These are phyloP conservation scores for Cryphonectria nitschkei DNA, from an alignment of 2,329 filamentous ascomycete species.

Conservation along the genomic window DNA sequence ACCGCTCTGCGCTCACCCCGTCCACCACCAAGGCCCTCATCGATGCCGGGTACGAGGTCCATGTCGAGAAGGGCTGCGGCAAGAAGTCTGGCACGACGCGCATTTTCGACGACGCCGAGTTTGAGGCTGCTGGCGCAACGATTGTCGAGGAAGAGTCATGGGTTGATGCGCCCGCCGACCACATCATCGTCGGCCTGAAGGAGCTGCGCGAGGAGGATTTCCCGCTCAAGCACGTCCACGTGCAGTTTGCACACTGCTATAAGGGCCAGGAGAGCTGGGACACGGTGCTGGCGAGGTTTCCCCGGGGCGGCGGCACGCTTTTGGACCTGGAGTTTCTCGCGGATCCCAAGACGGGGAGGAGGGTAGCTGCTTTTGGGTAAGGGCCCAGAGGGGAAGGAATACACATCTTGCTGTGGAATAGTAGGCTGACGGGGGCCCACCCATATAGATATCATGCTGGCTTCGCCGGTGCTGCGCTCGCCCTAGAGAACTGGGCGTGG, in stretches of 20 bases:
- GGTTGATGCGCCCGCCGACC: slow-evolving; percentile 67
- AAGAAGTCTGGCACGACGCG: slow-evolving; percentile 56
- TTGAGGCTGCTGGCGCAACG: slow-evolving; percentile 63
- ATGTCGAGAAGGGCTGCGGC: slow-evolving; percentile 58
- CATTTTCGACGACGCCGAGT: slow-evolving; percentile 67
- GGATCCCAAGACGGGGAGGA: slow-evolving; percentile 66
- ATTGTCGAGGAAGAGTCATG: slow-evolving; percentile 70
- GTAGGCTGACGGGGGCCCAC: neutral
- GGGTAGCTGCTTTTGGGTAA: slow-evolving; percentile 74
- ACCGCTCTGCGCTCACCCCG: slow-evolving; percentile 52
- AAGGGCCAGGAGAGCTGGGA: slow-evolving; percentile 81
- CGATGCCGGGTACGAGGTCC: slow-evolving; percentile 70
- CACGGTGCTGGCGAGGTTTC: slow-evolving; percentile 76
- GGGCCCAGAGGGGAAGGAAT: neutral
- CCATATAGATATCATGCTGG: slow-evolving; percentile 26
- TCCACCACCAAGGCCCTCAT: slow-evolving; percentile 57
- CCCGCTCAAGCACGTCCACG: slow-evolving; percentile 72
- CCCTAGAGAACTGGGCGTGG: slow-evolving; percentile 80
- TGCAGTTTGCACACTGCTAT: slow-evolving; percentile 76
- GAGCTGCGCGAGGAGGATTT: slow-evolving; percentile 74
- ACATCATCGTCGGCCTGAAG: slow-evolving; percentile 77
- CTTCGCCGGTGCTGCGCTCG: slow-evolving; percentile 64
- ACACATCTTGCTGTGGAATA: too few species aligned
- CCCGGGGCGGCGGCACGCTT: slow-evolving; percentile 74
- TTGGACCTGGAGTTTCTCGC: slow-evolving; percentile 87